A percentile compares a stretch with the other conserved stretches of the same genome.
Evolutionary conservation across 768 basidiomycete genomes (phyloP).

Genomic region (Russula foetens): DNA sequence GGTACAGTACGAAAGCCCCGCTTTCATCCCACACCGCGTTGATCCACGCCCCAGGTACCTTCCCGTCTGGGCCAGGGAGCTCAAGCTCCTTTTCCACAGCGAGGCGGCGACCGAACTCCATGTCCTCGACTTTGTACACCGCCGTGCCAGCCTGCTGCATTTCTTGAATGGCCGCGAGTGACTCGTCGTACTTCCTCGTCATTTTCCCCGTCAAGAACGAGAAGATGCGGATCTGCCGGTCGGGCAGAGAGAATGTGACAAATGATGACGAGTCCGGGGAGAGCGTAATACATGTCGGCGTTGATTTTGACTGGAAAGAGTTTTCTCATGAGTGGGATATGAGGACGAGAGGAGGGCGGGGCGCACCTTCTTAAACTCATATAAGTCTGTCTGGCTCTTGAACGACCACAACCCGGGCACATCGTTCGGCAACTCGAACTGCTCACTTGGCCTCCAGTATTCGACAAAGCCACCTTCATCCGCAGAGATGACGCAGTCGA

Average conservation of each 20-base stretch:
- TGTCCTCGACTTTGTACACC: constrained; percentile 88
- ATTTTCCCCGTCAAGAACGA: constrained; percentile 85
- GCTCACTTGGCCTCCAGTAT: constrained; percentile 90
- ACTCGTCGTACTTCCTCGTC: constrained; percentile 92
- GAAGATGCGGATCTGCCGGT: constrained; percentile 91
- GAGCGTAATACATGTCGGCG: constrained; percentile 84
- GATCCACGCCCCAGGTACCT: constrained; percentile 67
- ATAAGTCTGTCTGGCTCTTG: constrained; percentile 88
- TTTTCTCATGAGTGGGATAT: background rate
- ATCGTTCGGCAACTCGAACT: constrained; percentile 76
- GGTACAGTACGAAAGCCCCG: constrained; percentile 89
- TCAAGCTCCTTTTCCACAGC: constrained; percentile 91
- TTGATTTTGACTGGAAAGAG: constrained; percentile 69
- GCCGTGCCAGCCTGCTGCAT: constrained; percentile 99
- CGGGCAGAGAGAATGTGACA: constrained; percentile 87
- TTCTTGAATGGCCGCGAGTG: constrained; percentile 84
- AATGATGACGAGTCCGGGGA: constrained; percentile 88
- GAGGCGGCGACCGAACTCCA: constrained; percentile 98
- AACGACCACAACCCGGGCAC: constrained; percentile 78
- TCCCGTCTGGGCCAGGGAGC: constrained; percentile 65
- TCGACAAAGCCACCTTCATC: constrained; percentile 94
- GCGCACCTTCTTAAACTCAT: constrained; percentile 94
- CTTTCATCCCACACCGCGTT: constrained; percentile 98
- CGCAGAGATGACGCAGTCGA: constrained; percentile 87
- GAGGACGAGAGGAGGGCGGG: background rate